These are phyloP conservation scores for Epichloe bromicola DNA, from an alignment of 2,329 filamentous ascomycete genomes.

Conservation along the genomic window DNA sequence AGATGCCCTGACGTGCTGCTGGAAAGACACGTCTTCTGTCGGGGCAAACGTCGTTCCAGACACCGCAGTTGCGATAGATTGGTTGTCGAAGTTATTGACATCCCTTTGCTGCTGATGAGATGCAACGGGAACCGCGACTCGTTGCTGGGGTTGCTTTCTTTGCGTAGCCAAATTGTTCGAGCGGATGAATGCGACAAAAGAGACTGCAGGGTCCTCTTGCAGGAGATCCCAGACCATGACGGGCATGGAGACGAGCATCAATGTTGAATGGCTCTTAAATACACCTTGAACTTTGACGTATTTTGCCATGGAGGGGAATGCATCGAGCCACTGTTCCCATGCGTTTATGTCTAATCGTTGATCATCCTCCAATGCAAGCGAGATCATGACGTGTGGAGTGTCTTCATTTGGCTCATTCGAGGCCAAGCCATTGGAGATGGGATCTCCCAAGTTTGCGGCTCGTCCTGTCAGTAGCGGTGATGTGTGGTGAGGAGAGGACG, in stretches of 20 bases:
- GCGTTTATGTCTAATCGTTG: conserved; percentile 43
- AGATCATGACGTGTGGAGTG: conserved; percentile 48
- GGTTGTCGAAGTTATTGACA: conserved; percentile 10
- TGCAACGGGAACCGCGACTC: neutral
- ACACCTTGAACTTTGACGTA: conserved; percentile 48
- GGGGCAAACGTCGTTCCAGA: conserved; percentile 21
- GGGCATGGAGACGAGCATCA: conserved; percentile 44
- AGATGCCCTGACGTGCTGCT: neutral
- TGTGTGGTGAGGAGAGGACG: conserved; percentile 10
- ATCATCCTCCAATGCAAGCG: conserved; percentile 43
- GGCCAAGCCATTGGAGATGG: conserved; percentile 15
- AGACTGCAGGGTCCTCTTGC: conserved; percentile 42
- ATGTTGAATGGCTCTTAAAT: conserved; percentile 47
- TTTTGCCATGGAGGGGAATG: conserved; percentile 43
- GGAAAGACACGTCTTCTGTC: conserved; percentile 14
- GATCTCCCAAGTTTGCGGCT: conserved; percentile 13
- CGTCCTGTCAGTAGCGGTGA: conserved; percentile 14
- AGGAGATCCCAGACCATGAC: conserved; percentile 48
- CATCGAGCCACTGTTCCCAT: conserved; percentile 44
- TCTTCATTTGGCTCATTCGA: conserved; percentile 37
- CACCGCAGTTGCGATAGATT: conserved; percentile 17
- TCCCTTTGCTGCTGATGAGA: conserved; percentile 8
- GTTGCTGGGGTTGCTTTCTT: conserved; percentile 10
- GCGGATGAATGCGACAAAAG: conserved; percentile 45
- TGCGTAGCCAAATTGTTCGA: conserved; percentile 39